phyloP scores from a whole-genome alignment of 495 filamentous ascomycete species.

The Xylaria curta region DNA sequence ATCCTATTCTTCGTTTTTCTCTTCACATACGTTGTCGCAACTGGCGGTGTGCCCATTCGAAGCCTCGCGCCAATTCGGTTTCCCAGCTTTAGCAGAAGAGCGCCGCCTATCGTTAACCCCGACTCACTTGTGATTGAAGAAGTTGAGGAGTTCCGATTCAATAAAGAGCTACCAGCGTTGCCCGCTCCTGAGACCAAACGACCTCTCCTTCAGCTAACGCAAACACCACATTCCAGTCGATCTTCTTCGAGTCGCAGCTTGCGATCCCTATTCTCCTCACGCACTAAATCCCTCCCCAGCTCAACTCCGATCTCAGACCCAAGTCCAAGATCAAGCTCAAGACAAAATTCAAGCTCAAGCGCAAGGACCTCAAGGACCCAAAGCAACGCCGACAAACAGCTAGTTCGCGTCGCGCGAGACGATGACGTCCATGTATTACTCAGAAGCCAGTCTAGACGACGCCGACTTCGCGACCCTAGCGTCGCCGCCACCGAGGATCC shows the following conservation, averaged over 20 bases:
- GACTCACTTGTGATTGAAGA: conserved; percentile 31
- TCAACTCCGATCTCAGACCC: conserved; percentile 15
- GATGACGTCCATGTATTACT: conserved; percentile 37
- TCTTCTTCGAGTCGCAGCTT: conserved; percentile 32
- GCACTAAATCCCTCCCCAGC: conserved; percentile 32
- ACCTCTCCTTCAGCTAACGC: conserved; percentile 40
- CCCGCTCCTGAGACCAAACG: conserved; percentile 39
- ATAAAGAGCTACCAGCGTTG: conserved; percentile 35
- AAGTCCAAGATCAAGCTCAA: conserved; percentile 12
- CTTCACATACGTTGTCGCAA: conserved; percentile 54
- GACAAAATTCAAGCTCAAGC: conserved; percentile 9
- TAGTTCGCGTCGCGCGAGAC: conserved; percentile 23
- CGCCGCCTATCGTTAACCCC: conserved; percentile 18
- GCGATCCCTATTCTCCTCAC: conserved; percentile 40
- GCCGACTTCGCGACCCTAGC: conserved; percentile 66
- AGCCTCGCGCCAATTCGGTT: conserved; percentile 33
- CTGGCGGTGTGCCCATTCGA: conserved; percentile 37
- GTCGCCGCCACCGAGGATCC: conserved; percentile 46
- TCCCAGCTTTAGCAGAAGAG: conserved; percentile 29
- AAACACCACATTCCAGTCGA: conserved; percentile 23
- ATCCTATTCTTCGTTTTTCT: conserved; percentile 57
- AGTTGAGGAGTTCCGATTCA: conserved; percentile 16
- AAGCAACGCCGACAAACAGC: conserved; percentile 20
- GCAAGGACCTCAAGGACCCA: not conserved
- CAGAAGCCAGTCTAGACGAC: conserved; percentile 41